phyloP scores from a whole-genome alignment of 129 eudicot genomes.

The Gnaphalium uliginosum region DNA sequence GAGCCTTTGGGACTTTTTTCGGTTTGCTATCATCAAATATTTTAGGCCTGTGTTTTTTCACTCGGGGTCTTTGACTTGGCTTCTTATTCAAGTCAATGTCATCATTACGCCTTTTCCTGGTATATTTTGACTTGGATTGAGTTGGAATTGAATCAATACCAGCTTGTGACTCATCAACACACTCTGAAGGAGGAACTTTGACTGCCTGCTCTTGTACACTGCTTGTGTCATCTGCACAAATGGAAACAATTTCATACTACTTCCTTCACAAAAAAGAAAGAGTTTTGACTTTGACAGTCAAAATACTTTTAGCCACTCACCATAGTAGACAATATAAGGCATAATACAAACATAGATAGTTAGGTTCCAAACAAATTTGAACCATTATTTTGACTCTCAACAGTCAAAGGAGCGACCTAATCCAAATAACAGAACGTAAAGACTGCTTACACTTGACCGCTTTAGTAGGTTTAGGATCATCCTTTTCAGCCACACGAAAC shows the following conservation, averaged over 20 bases:
- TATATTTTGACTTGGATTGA: slow-evolving; percentile 21
- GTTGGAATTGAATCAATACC: slow-evolving; percentile 29
- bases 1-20: slow-evolving; percentile 38
- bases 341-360: slow-evolving; percentile 8
- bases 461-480: slow-evolving; percentile 15
- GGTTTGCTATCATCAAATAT: slow-evolving; percentile 39
- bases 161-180: slow-evolving; percentile 27
- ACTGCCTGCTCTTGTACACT: slow-evolving; percentile 30
- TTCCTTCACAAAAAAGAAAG: neutral
- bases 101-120: slow-evolving; percentile 37
- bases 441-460: slow-evolving; percentile 20
- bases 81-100: slow-evolving; percentile 38
- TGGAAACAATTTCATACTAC: slow-evolving; percentile 6
- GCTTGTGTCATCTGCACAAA: slow-evolving; percentile 35
- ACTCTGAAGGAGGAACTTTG: slow-evolving; percentile 8
- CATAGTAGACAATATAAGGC: neutral
- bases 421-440: neutral
- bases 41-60: slow-evolving; percentile 58
- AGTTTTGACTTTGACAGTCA: slow-evolving; percentile 6
- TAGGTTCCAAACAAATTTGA: neutral
- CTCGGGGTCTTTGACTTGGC: slow-evolving; percentile 36
- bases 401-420: slow-evolving; percentile 3
- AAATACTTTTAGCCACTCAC: neutral
- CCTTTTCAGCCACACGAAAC: slow-evolving; percentile 14
- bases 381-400: slow-evolving; percentile 1